phyloP scores from a whole-genome alignment of 768 basidiomycete species.

The Boletus rubescentipes region DNA sequence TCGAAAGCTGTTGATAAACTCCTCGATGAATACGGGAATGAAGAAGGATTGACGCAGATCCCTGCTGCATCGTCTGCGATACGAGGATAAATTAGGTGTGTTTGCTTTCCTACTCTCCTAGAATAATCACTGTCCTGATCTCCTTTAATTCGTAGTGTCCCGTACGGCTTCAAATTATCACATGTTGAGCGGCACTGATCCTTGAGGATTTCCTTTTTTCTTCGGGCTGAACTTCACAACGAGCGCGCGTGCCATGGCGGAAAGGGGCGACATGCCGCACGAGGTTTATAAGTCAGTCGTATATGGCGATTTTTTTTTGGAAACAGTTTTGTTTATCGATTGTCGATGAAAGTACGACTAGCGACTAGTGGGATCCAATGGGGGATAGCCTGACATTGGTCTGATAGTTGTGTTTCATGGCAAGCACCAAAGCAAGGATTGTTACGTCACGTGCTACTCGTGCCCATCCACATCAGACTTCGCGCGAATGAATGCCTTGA shows the following conservation, averaged over 20 bases:
- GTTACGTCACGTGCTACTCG: constrained; percentile 28
- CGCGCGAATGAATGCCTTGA: constrained; percentile 17
- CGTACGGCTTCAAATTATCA: constrained; percentile 45
- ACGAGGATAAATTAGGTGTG: constrained; percentile 64
- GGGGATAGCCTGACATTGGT: neutral
- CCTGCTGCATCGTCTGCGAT: constrained; percentile 84
- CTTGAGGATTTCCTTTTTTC: constrained; percentile 83
- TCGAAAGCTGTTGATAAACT: constrained; percentile 34
- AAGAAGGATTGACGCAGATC: constrained; percentile 79
- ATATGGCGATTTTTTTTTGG: constrained; percentile 86
- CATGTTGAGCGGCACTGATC: constrained; percentile 2
- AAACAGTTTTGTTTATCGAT: constrained; percentile 60
- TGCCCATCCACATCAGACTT: neutral
- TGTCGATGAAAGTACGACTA: constrained; percentile 36
- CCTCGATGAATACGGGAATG: constrained; percentile 51
- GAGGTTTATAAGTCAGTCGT: constrained; percentile 48
- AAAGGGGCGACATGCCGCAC: constrained; percentile 16
- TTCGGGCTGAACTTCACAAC: constrained; percentile 90
- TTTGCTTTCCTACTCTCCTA: neutral
- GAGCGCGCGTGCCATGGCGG: constrained; percentile 30
- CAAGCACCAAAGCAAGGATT: too few relatives aligned
- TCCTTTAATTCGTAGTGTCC: constrained; percentile 48
- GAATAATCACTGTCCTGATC: constrained; percentile 5
- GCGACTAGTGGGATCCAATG: neutral
- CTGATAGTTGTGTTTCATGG: too few relatives aligned